Percentiles rank a stretch among this genome's conserved stretches.
Conservation (phyloP, 1,139 yeast species). For the Meyerozyma carpophila region DNA sequence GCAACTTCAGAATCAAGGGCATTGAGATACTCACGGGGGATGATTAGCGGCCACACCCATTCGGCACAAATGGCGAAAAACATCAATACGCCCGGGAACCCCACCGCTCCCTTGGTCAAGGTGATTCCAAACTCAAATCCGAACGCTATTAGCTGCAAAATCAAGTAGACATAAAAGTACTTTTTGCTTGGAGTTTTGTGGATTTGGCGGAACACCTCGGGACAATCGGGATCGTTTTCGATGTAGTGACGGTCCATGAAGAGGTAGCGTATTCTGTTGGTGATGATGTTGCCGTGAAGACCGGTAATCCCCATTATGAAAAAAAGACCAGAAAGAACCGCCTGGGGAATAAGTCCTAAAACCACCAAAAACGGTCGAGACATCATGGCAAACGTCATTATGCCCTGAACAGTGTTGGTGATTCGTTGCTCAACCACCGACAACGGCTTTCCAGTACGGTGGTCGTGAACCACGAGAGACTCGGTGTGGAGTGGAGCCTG, state of each 20-base stretch:
- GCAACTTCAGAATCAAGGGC: conserved; percentile 73
- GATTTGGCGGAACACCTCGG: conserved; percentile 30
- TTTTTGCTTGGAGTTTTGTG: conserved; percentile 33
- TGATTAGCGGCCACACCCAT: conserved; percentile 62
- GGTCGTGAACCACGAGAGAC: conserved; percentile 61
- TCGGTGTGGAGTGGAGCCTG: conserved; percentile 94
- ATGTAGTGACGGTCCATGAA: conserved; percentile 54
- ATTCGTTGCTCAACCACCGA: conserved; percentile 86
- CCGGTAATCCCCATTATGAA: conserved; percentile 91
- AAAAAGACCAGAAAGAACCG: conserved; percentile 85
- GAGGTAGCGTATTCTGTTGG: conserved; percentile 57
- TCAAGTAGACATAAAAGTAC: conserved; percentile 51
- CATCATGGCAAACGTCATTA: conserved; percentile 83
- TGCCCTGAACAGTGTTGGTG: conserved; percentile 80
- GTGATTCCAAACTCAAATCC: conserved; percentile 83
- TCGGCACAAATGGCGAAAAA: conserved; percentile 56
- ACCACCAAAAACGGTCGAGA: conserved; percentile 78
- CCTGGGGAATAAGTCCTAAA: conserved; percentile 86
- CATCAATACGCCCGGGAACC: conserved; percentile 79
- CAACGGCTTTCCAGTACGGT: conserved; percentile 32
- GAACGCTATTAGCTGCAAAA: conserved; percentile 60
- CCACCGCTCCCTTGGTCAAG: conserved; percentile 85
- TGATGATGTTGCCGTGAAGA: conserved; percentile 59
- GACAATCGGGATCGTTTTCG: conserved; percentile 30
- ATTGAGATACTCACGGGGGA: conserved; percentile 56